Base-by-base conservation (phyloP, 768 basidiomycete genomes). In the Suillus decipiens region DNA sequence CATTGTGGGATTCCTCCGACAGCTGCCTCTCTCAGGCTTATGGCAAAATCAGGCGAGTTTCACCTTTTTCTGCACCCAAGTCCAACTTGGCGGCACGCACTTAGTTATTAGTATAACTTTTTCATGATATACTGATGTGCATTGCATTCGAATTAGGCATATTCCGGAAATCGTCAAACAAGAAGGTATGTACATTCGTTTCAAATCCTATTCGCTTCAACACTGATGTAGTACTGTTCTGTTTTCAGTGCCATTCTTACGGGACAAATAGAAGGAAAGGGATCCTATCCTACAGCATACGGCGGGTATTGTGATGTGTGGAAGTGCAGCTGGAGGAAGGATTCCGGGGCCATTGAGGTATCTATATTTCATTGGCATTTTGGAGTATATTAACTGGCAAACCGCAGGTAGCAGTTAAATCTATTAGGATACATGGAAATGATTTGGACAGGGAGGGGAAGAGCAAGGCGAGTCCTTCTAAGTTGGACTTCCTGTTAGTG, bases 401-500 rank as follows among this genome's bases (percentile, higher is more conserved):
- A 19, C 24, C 5, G 3, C 39, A 73, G 72, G 72, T 73, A 37
- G 72, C 74, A 36, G 69, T 73, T 19, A 73, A 73, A 64, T 65
- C 60, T n/a, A 33, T 73, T 45, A 71, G 72, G 33, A 39, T 59
- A 8, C 42, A 60, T 8, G 47, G 37, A 4, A 55, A 36, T 14
- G 66, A 63, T 17, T 3, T 43, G 0, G 56, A 63, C 48, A 66
- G 67, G 33, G 22, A 5, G 10, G 34, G 60, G 45, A 74, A 72
- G 48, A 5, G 5, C 54, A 63, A 72, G 61, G 74, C 69, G 5
- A 59, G 1, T 42, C n/a, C 14, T 22, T 45, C 19, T 7, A 19
- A 56, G 17, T 37, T 19, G 7, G 9, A 56, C 24, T 22, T 37
- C n/a, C 45, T 39, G 2, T 2, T 43, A 1, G 11, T 53, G 36